Evolutionary conservation across 768 basidiomycete species (phyloP), one percentile per base, ranked within the genome.

Genomic region (Piloderma croceum): DNA sequence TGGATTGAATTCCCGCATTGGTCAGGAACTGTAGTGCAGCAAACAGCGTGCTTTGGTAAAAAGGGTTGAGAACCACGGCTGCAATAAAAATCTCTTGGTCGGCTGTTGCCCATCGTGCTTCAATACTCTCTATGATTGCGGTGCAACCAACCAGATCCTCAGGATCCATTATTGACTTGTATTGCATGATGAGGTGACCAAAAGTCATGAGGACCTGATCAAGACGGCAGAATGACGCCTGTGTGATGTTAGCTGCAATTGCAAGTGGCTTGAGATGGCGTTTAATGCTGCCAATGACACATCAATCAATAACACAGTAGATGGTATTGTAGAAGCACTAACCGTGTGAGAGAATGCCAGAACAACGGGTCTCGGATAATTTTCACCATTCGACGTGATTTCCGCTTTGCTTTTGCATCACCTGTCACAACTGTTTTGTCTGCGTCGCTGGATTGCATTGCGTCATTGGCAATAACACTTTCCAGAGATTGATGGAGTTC

Each of bases 161-260:
- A 5, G n/a, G 18, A 13, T 52, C 46, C 7, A 39, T 12, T n/a
- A n/a, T n/a, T n/a, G n/a, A n/a, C 15, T 29, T 19, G 37, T 56
- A 63, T 20, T 45, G 18, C 4, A 38, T 27, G 19, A 49, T 11
- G 9, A 64, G 44, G 21, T 45, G 48, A 2, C 59, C 64, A 42
- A 65, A 63, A 19, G 55, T 55, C 5, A 64, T 38, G 2, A 58
- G 49, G 15, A 67, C 57, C 25, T 55, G 40, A 44, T 64, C 62
- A 27, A 60, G 55, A 1, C 54, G 51, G 24, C 53, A 57, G 31
- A 56, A 56, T 12, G 58, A 27, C 4, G 45, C 41, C 37, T 65
- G 57, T 4, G 51, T 52, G 24, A 62, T 39, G 39, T 63, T 62
- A 9, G 52, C 45, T 23, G 61, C 59, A 35, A 58, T 42, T 11